A percentile compares a stretch with the other conserved stretches of the same genome.
Conservation (phyloP, 2,329 filamentous ascomycete species). For the Rhynchosporium agropyri region DNA sequence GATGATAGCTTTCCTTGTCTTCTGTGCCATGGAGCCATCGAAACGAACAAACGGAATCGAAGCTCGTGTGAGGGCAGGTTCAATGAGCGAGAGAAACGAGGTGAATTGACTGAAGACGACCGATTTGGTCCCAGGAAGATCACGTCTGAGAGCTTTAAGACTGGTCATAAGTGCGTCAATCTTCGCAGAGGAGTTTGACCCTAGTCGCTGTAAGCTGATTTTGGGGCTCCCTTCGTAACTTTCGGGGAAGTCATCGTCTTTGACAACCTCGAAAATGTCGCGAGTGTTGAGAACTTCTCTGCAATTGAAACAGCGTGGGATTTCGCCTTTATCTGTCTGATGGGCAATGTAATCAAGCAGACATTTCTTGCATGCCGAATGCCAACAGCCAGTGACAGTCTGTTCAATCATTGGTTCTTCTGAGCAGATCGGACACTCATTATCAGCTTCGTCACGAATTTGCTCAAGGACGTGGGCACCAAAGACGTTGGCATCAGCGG, state of each 20-base stretch:
- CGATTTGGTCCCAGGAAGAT: slow-evolving; percentile 74
- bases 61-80: slow-evolving; percentile 72
- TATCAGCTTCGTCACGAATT: slow-evolving; percentile 84
- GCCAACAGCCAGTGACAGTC: slow-evolving; percentile 95
- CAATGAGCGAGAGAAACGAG: slow-evolving; percentile 89
- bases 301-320: slow-evolving; percentile 88
- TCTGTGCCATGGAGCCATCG: slow-evolving; percentile 88
- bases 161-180: slow-evolving; percentile 78
- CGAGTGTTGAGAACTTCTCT: slow-evolving; percentile 78
- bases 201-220: slow-evolving; percentile 63
- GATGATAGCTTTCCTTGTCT: slow-evolving; percentile 77
- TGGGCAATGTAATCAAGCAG: slow-evolving; percentile 89
- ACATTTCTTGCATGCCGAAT: slow-evolving; percentile 93
- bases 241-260: slow-evolving; percentile 66
- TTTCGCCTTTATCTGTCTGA: slow-evolving; percentile 73
- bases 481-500: slow-evolving; percentile 69
- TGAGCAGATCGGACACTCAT: slow-evolving; percentile 91
- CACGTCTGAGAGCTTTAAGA: slow-evolving; percentile 67
- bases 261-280: slow-evolving; percentile 90
- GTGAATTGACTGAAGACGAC: slow-evolving; percentile 98
- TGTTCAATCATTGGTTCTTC: slow-evolving; percentile 97
- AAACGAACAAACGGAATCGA: slow-evolving; percentile 83
- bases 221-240: slow-evolving; percentile 49
- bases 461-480: slow-evolving; percentile 86
- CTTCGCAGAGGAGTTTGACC: slow-evolving; percentile 79